Evolutionary conservation across 805 yeast species (phyloP), one percentile per base, ranked within the genome.

Genomic region (Nakazawaea peltata): DNA sequence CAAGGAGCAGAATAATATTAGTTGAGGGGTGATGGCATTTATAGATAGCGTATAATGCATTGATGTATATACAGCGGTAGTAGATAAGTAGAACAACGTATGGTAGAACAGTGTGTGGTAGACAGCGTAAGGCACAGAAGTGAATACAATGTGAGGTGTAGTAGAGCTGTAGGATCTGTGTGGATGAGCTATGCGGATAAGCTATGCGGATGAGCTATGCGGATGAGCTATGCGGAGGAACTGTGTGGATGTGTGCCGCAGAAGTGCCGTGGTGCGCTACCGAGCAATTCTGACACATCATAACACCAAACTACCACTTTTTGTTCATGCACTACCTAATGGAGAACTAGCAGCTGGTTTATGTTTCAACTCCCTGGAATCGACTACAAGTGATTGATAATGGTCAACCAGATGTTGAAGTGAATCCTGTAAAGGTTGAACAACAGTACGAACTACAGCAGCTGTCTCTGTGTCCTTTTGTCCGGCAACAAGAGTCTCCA

Each of bases 1-100:
- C 54, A 82, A 80, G 48, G 59, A 53, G 27, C 71, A 71, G 38
- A 81, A 82, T 50, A 63, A 60, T 19, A 53, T 74, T 18, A 18
- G 24, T 24, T 26, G 8, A 13, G n/a, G n/a, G n/a, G 3, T 9
- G 14, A 19, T 16, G n/a, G n/a, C n/a, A n/a, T n/a, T n/a, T n/a
- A n/a, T n/a, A n/a, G n/a, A n/a, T n/a, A n/a, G n/a, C n/a, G n/a
- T 8, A 8, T 22, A 22, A 22, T 22, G 24, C 6, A 13, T 25
- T 8, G 14, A 25, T 25, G 14, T 6, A 10, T 25, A 25, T 25
- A 25, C 12, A 25, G 14, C 13, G 7, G 8, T 7, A 25, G 12
- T 8, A 13, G 8, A 25, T 6, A n/a, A 8, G 14, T 11, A 8
- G 8, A 22, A 11, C 24, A 8, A 8, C 11, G 10, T 8, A 22